Percentiles rank a stretch among this genome's conserved stretches.
These are phyloP conservation scores for Fusarium ramigenum DNA, from an alignment of 2,329 filamentous ascomycete genomes.

Conservation along the genomic window DNA sequence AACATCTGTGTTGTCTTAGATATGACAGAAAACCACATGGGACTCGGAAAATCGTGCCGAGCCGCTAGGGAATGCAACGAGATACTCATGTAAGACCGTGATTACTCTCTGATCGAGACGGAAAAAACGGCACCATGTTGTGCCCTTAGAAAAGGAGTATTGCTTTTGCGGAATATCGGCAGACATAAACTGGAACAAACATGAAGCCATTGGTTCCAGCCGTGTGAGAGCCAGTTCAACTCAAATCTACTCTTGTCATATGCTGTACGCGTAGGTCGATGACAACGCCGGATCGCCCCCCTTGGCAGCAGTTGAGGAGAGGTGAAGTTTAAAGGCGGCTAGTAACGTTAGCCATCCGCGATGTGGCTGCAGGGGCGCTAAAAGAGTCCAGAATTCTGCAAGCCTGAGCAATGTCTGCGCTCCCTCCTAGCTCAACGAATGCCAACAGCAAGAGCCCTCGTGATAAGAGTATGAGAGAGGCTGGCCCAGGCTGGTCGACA, in stretches of 20 bases:
- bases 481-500: neutral
- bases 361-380: slow-evolving; percentile 11
- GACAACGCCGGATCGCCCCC: neutral
- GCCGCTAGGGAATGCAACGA: slow-evolving; percentile 22
- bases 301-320: neutral
- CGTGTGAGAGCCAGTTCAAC: neutral
- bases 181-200: neutral
- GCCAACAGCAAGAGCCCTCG: neutral
- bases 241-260: neutral
- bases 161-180: neutral
- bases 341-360: neutral
- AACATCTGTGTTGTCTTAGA: neutral
- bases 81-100: slow-evolving; percentile 6
- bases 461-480: neutral
- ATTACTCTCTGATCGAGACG: neutral
- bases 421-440: neutral
- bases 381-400: slow-evolving; percentile 1
- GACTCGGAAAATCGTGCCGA: slow-evolving; percentile 18
- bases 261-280: slow-evolving; percentile 11
- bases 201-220: neutral
- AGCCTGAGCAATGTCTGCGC: neutral
- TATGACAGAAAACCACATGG: slow-evolving; percentile 1
- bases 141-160: neutral
- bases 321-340: neutral
- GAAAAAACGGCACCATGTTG: neutral